Conservation (phyloP, 768 basidiomycete species). For the Lyophyllum semitale region DNA sequence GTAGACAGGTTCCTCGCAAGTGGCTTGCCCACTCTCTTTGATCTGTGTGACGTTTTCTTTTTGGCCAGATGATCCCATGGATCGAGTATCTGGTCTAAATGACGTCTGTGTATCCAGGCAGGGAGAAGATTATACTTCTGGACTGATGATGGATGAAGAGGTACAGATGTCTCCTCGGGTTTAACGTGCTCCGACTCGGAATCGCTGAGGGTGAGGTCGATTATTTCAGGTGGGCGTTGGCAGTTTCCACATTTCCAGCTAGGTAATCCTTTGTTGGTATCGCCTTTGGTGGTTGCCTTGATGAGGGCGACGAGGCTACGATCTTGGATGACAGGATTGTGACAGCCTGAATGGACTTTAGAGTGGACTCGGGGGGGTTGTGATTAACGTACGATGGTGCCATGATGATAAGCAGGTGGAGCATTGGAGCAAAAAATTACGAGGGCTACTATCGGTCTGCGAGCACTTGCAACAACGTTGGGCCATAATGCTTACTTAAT, state of each 20-base stretch:
- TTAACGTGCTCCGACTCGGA: conserved; percentile 7
- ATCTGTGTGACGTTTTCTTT: not conserved
- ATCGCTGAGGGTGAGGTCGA: conserved; percentile 11
- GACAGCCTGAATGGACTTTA: conserved; percentile 30
- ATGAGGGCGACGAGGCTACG: conserved; percentile 30
- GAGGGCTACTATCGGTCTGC: conserved; percentile 19
- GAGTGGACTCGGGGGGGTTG: not conserved
- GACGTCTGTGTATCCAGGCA: conserved; percentile 17
- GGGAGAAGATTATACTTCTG: conserved; percentile 16
- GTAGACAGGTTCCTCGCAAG: not conserved
- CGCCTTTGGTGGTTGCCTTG: conserved; percentile 17
- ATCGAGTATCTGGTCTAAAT: not conserved
- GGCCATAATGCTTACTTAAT: no score
- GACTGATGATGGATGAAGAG: not conserved
- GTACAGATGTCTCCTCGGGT: not conserved
- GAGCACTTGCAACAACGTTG: conserved; percentile 23
- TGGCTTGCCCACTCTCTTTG: not conserved
- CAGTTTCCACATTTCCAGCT: conserved; percentile 23
- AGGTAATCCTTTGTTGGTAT: conserved; percentile 14
- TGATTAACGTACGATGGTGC: conserved; percentile 36
- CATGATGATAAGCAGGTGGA: conserved; percentile 26
- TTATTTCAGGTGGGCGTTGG: conserved; percentile 6
- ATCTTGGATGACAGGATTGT: conserved; percentile 34
- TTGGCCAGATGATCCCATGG: conserved; percentile 8
- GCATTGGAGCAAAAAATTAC: conserved; percentile 36